Percentiles rank a stretch among this genome's conserved stretches.
phyloP scores from a whole-genome alignment of 257 asterid genomes.

The Fraxinus cuspidata region DNA sequence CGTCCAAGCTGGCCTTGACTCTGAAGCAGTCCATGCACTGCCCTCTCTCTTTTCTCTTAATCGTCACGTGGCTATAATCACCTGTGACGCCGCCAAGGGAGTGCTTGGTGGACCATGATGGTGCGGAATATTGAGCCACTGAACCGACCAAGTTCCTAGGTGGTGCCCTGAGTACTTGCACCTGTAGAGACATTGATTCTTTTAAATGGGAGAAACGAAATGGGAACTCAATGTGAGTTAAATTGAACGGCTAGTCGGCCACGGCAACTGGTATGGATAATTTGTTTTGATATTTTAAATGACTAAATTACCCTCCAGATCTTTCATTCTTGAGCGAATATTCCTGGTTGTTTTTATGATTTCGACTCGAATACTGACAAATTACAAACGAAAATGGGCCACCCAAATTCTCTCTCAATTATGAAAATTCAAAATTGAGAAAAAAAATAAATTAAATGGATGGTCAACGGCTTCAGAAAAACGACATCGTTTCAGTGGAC shows the following conservation, averaged over 20 bases:
- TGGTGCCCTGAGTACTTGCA: conserved; percentile 38
- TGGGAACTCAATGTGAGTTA: conserved; percentile 18
- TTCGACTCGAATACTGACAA: neutral
- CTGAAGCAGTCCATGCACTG: conserved; percentile 33
- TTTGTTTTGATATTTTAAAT: conserved; percentile 16
- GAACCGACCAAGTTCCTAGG: conserved; percentile 43
- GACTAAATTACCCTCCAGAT: conserved; percentile 38
- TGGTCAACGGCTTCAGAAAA: no score
- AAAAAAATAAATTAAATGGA: no score
- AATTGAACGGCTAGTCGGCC: conserved; percentile 9
- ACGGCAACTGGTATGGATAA: conserved; percentile 29
- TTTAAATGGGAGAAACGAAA: neutral
- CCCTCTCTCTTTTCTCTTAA: conserved; percentile 33
- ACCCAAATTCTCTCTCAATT: neutral
- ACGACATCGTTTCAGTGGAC: no score
- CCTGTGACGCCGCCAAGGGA: conserved; percentile 43
- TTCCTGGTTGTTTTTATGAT: conserved; percentile 19
- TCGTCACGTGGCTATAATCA: conserved; percentile 42
- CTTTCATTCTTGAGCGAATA: conserved; percentile 31
- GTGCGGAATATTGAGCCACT: conserved; percentile 29
- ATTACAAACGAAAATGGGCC: neutral
- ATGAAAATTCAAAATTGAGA: neutral
- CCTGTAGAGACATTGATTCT: conserved; percentile 67
- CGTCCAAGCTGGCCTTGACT: conserved; percentile 56
- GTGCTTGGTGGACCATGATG: conserved; percentile 40